phyloP scores from a whole-genome alignment of 768 basidiomycete genomes.

The Lentinula boryana region DNA sequence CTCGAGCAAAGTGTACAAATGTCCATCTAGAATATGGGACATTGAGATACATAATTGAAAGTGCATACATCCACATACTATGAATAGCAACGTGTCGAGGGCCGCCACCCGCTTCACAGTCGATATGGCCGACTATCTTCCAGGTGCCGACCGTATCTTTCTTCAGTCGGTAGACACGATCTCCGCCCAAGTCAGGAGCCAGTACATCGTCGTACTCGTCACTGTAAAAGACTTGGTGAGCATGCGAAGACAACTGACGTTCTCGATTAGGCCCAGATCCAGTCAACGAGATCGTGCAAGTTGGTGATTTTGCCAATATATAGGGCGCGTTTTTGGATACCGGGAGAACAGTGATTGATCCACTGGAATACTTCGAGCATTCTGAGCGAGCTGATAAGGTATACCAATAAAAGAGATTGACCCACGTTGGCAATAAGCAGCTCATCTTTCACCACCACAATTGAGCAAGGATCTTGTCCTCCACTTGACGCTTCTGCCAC shows the following conservation, averaged over 20 bases:
- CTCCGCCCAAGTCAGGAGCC: conserved; percentile 72
- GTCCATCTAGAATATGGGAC: conserved; percentile 36
- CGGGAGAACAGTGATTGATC: conserved; percentile 51
- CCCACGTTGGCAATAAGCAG: conserved; percentile 71
- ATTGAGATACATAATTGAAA: not conserved
- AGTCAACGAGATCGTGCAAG: conserved; percentile 31
- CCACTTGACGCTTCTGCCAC: conserved; percentile 45
- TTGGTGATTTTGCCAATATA: conserved; percentile 26
- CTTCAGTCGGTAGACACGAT: conserved; percentile 54
- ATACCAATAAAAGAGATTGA: conserved; percentile 11
- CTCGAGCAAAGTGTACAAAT: conserved; percentile 65
- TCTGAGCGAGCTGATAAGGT: not conserved
- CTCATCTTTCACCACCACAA: conserved; percentile 51
- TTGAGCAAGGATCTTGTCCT: conserved; percentile 59
- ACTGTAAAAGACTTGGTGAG: conserved; percentile 63
- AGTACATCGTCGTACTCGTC: conserved; percentile 51
- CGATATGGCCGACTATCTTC: conserved; percentile 41
- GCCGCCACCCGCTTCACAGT: conserved; percentile 52
- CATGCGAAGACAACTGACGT: conserved; percentile 70
- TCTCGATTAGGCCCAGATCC: conserved; percentile 58
- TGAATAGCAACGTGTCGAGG: conserved; percentile 65
- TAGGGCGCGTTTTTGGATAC: conserved; percentile 44
- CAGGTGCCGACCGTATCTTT: conserved; percentile 39
- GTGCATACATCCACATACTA: conserved; percentile 32
- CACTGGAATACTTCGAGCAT: conserved; percentile 58